Percentiles rank a stretch among this genome's conserved stretches.
These are phyloP conservation scores for Talaromyces pinophilus DNA, from an alignment of 2,329 filamentous ascomycete species.

Conservation along the genomic window DNA sequence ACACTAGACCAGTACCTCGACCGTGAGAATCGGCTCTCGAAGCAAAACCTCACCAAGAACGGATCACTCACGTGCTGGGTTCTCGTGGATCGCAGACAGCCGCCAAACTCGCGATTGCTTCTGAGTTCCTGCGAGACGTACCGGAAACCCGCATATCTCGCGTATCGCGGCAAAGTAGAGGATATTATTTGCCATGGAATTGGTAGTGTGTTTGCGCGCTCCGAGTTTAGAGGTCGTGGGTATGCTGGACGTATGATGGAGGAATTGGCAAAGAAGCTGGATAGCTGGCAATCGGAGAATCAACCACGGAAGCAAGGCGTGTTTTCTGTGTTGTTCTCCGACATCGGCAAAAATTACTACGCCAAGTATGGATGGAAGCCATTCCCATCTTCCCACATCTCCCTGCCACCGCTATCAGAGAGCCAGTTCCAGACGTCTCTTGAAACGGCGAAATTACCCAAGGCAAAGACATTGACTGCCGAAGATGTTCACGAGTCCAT, in stretches of 20 bases:
- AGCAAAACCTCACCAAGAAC: slow-evolving; percentile 55
- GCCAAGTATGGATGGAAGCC: slow-evolving; percentile 73
- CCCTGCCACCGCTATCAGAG: slow-evolving; percentile 53
- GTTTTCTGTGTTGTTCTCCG: slow-evolving; percentile 82
- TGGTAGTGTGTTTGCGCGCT: slow-evolving; percentile 75
- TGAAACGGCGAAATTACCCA: slow-evolving; percentile 31
- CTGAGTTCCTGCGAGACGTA: slow-evolving; percentile 62
- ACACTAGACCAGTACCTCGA: slow-evolving; percentile 57
- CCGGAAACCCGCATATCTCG: slow-evolving; percentile 44
- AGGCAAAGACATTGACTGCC: slow-evolving; percentile 35
- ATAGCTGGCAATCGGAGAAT: slow-evolving; percentile 54
- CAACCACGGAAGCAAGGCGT: slow-evolving; percentile 46
- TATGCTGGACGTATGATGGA: slow-evolving; percentile 77
- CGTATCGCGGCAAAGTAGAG: slow-evolving; percentile 57
- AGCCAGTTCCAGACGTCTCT: slow-evolving; percentile 27
- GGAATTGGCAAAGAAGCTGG: slow-evolving; percentile 61
- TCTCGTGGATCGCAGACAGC: slow-evolving; percentile 51
- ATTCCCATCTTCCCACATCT: slow-evolving; percentile 71
- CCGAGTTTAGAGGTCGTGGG: slow-evolving; percentile 66
- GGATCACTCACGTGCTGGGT: slow-evolving; percentile 62
- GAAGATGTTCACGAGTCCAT: slow-evolving; percentile 47
- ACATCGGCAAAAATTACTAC: slow-evolving; percentile 84
- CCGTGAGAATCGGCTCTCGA: slow-evolving; percentile 56
- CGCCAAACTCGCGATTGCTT: slow-evolving; percentile 47
- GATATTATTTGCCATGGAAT: slow-evolving; percentile 67